Conservation (phyloP, 768 basidiomycete species). For the Hygrocybe coccinea region DNA sequence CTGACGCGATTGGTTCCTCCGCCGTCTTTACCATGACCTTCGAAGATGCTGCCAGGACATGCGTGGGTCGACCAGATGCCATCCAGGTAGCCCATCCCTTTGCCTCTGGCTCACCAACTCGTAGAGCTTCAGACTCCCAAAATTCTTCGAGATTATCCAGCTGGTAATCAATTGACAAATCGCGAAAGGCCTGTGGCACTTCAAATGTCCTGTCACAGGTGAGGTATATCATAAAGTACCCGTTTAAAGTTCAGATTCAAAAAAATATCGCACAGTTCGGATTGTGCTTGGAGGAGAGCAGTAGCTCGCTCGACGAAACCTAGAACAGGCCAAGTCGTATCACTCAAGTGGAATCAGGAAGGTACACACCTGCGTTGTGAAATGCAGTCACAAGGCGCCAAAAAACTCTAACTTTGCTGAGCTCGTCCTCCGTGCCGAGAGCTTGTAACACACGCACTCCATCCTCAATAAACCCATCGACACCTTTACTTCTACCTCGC, state of each 20-base stretch:
- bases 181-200: constrained; percentile 43
- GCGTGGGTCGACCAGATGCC: constrained; percentile 37
- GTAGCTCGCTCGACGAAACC: constrained; percentile 70
- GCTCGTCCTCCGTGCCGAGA: constrained; percentile 43
- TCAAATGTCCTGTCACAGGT: constrained; percentile 49
- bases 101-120: constrained; percentile 64
- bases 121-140: constrained; percentile 79
- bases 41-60: constrained; percentile 9
- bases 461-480: constrained; percentile 52
- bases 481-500: constrained; percentile 40
- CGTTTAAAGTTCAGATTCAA: neutral
- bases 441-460: constrained; percentile 43
- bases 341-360: neutral
- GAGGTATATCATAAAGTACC: constrained; percentile 2
- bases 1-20: constrained; percentile 32
- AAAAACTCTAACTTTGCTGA: constrained; percentile 54
- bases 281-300: constrained; percentile 79
- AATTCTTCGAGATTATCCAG: constrained; percentile 68
- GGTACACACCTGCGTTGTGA: constrained; percentile 56
- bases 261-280: constrained; percentile 57
- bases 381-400: constrained; percentile 67
- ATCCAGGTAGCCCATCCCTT: constrained; percentile 69
- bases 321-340: constrained; percentile 24
- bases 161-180: constrained; percentile 41
- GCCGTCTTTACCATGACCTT: constrained; percentile 9